These are phyloP conservation scores for Colletotrichum chlorophyti DNA, from an alignment of 2,329 filamentous ascomycete genomes.

Conservation along the genomic window DNA sequence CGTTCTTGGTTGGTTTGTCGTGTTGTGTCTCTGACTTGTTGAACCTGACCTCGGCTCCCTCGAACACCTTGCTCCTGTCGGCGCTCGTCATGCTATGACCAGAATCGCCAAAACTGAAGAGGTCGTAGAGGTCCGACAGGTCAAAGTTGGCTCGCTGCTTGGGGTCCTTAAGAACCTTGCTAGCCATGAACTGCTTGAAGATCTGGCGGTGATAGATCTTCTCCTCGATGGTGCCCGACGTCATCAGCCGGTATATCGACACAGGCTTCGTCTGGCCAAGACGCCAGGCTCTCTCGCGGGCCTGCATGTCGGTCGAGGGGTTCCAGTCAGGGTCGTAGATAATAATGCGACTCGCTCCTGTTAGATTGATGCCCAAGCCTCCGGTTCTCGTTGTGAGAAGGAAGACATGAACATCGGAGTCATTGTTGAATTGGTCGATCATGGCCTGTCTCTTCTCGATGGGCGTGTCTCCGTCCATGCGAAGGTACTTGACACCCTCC, in stretches of 20 bases:
- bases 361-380: constrained; percentile 91
- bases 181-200: constrained; percentile 97
- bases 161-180: constrained; percentile 93
- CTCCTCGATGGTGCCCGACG: constrained; percentile 95
- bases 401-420: constrained; percentile 83
- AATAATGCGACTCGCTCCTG: constrained; percentile 93
- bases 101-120: constrained; percentile 80
- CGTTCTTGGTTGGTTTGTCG: constrained; percentile 29
- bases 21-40: constrained; percentile 34
- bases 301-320: constrained; percentile 94
- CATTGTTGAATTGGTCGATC: constrained; percentile 91
- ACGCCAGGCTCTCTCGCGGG: constrained; percentile 93
- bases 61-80: constrained; percentile 86
- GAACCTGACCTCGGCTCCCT: constrained; percentile 76
- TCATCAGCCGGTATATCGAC: constrained; percentile 97
- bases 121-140: constrained; percentile 86
- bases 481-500: constrained; percentile 75
- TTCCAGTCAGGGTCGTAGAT: constrained; percentile 99
- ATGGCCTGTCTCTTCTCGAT: constrained; percentile 88
- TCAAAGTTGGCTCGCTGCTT: constrained; percentile 94
- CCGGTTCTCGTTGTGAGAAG: constrained; percentile 95
- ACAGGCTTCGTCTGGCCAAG: constrained; percentile 94
- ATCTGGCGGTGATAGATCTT: constrained; percentile 99
- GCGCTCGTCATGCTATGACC: constrained; percentile 68
- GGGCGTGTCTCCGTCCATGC: constrained; percentile 93